Base-by-base conservation (phyloP, 176 grass and related monocot species). In the Thalia dealbata region DNA sequence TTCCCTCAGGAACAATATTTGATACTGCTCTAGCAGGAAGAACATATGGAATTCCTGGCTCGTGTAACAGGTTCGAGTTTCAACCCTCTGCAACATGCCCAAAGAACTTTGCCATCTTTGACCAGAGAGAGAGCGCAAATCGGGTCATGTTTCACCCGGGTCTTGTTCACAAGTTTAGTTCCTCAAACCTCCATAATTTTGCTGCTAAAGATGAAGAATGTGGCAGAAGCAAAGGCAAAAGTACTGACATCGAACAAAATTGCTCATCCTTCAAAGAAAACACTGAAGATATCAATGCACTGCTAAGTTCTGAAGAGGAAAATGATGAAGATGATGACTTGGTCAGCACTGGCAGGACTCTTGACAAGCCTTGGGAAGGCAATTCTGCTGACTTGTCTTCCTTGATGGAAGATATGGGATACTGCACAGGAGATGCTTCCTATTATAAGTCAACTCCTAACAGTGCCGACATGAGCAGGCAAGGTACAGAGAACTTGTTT, bases 41-140 rank as follows among this genome's bases (percentile, higher is more conserved):
- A 73, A 64, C 22, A 28, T 78, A 80, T 75, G 81, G 77, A 30
- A 52, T 81, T 32, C 72, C 55, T 65, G 77, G 52, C 15, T 77
- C 81, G 4, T 26, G 83, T 55, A 19, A n/a, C 42, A 48, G 14
- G 56, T 68, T 89, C 32, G 82, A 91, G 67, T 81, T 91, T 15
- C 84, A 91, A 29, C 80, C 81, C 29, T 85, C 77, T 67, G 79
- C 81, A 75, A 86, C 86, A 30, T 91, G 86, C 77, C 92, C 92
- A 23, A 84, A 55, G 84, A 91, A 87, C 78, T 79, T 89, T 32
- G 80, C 91, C 81, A 81, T 96, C 58, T 89, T 88, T 71, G 88
- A 89, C 73, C 82, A 84, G 42, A 84, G 67, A 1, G 41, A 79
- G 66, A 72, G 78, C 32, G 89, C 81, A 81, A 82, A 82, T 21